A percentile compares a stretch with the other conserved stretches of the same genome.
These are phyloP conservation scores for Chrysoporthe cubensis DNA, from an alignment of 2,329 filamentous ascomycete genomes.

Conservation along the genomic window DNA sequence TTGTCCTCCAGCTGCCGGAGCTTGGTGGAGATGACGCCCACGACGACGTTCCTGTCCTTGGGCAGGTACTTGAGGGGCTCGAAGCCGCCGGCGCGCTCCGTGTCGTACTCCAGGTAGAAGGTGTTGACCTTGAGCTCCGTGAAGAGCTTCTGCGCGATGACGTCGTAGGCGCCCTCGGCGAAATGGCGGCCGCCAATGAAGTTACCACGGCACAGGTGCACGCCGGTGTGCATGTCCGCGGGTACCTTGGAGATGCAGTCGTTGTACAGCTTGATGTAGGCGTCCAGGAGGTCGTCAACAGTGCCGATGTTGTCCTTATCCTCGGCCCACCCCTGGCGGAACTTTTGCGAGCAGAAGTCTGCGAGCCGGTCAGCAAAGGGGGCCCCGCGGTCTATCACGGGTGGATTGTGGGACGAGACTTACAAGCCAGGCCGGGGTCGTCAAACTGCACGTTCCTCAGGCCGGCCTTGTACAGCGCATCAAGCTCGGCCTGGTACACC, in stretches of 20 bases:
- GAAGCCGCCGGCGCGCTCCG: constrained; percentile 65
- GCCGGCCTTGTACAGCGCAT: constrained; percentile 63
- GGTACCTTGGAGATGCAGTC: constrained; percentile 67
- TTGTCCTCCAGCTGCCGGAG: constrained; percentile 64
- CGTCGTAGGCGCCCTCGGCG: constrained; percentile 68
- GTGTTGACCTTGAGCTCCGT: constrained; percentile 65
- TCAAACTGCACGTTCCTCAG: constrained; percentile 70
- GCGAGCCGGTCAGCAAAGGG: not conserved
- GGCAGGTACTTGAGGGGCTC: constrained; percentile 66
- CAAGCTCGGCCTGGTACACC: constrained; percentile 67
- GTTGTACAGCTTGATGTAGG: constrained; percentile 79
- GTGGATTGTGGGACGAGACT: constrained; percentile 36
- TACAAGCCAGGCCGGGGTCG: constrained; percentile 69
- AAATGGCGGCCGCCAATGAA: constrained; percentile 70
- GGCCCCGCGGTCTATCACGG: not conserved
- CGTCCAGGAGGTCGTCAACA: constrained; percentile 72
- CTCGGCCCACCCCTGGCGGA: constrained; percentile 70
- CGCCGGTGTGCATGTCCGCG: constrained; percentile 73
- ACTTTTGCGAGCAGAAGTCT: constrained; percentile 76
- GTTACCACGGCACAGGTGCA: constrained; percentile 74
- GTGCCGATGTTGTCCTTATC: constrained; percentile 70
- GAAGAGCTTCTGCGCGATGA: constrained; percentile 70
- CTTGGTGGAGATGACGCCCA: constrained; percentile 68
- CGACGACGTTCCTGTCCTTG: constrained; percentile 63
- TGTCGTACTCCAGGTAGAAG: constrained; percentile 74